Conservation (phyloP, 768 basidiomycete species). For the Agrocybe chaxingu region DNA sequence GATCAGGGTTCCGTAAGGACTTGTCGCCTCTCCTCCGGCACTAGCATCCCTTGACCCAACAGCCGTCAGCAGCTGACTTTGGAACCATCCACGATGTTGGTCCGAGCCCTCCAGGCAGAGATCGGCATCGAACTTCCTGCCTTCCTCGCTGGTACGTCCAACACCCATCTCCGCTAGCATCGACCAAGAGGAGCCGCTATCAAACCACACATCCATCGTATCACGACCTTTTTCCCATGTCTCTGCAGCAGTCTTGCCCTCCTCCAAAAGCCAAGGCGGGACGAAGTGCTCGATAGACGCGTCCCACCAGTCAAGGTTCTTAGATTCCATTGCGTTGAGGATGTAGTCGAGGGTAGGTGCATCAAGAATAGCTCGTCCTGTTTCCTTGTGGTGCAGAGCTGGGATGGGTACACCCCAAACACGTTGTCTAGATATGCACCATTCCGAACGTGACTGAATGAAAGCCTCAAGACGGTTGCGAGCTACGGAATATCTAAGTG, state of each 20-base stretch:
- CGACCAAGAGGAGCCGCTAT: slow-evolving; percentile 94
- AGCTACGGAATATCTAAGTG: slow-evolving; percentile 40
- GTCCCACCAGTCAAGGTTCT: slow-evolving; percentile 90
- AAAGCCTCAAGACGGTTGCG: slow-evolving; percentile 87
- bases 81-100: slow-evolving; percentile 99
- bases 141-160: slow-evolving; percentile 15
- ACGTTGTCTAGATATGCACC: slow-evolving; percentile 98
- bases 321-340: slow-evolving; percentile 63
- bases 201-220: slow-evolving; percentile 99
- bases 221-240: slow-evolving; percentile 81
- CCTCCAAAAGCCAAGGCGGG: slow-evolving; percentile 49
- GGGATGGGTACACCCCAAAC: slow-evolving; percentile 98
- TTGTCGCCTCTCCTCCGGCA: slow-evolving; percentile 26
- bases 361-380: slow-evolving; percentile 64
- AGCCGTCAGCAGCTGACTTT: slow-evolving; percentile 86
- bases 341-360: slow-evolving; percentile 69
- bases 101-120: slow-evolving; percentile 94
- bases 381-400: slow-evolving; percentile 65
- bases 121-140: slow-evolving; percentile 58
- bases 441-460: slow-evolving; percentile 86
- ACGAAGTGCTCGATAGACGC: slow-evolving; percentile 83
- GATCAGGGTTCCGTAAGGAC: slow-evolving; percentile 74
- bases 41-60: slow-evolving; percentile 44
- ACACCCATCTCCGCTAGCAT: slow-evolving; percentile 50
- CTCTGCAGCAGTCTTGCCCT: slow-evolving; percentile 37